Percentiles rank a stretch among this genome's conserved stretches.
Conservation (phyloP, 805 yeast species). For the Wickerhamomyces ciferrii region DNA sequence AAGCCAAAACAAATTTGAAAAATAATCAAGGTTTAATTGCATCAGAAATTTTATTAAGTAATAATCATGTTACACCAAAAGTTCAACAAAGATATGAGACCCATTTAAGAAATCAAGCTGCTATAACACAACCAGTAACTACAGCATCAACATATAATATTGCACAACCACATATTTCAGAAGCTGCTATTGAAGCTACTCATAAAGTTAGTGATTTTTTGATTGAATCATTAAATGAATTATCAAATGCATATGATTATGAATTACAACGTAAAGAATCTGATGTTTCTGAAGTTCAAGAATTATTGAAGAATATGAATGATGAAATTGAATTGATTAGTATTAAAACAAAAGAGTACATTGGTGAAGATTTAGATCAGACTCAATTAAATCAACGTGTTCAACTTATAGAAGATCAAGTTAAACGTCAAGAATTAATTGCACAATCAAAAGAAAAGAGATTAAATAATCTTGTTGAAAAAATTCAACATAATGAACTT, state of each 20-base stretch:
- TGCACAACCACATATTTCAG: conserved; percentile 40
- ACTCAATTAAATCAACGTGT: conserved; percentile 8
- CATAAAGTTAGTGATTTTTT: conserved; percentile 48
- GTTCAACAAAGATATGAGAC: conserved; percentile 19
- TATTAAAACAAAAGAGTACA: conserved; percentile 14
- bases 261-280: conserved; percentile 51
- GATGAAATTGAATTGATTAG: conserved; percentile 33
- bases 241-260: conserved; percentile 46
- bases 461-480: conserved; percentile 22
- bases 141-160: conserved; percentile 2
- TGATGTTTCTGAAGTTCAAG: conserved; percentile 43
- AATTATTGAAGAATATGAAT: conserved; percentile 35
- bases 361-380: conserved; percentile 13
- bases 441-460: conserved; percentile 19
- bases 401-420: conserved; percentile 11
- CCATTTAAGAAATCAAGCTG: conserved; percentile 13
- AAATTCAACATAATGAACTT: conserved; percentile 22
- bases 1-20: conserved; percentile 39
- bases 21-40: conserved; percentile 27
- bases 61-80: conserved; percentile 16
- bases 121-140: conserved; percentile 8
- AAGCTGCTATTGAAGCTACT: conserved; percentile 48
- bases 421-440: conserved; percentile 13
- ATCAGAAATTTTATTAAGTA: conserved; percentile 21
- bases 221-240: conserved; percentile 39